A percentile compares a stretch with the other conserved stretches of the same genome.
These are phyloP conservation scores for Blepharisma japonicum DNA, from an alignment of 73 alveolate genomes.

Conservation along the genomic window DNA sequence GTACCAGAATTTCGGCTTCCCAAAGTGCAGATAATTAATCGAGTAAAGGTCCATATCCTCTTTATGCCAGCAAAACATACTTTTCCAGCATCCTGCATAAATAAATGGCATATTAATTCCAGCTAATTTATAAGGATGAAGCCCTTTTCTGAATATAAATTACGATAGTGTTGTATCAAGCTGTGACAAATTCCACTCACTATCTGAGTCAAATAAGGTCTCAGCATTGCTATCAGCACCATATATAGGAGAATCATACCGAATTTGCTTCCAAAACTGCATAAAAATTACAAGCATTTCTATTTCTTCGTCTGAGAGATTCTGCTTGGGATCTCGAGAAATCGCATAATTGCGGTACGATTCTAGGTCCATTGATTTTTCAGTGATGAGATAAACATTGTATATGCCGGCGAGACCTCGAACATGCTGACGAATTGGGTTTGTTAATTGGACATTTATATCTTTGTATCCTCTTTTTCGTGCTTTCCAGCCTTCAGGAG, in stretches of 20 bases:
- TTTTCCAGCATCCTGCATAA: constrained; percentile 82
- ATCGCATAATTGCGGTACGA: constrained; percentile 45
- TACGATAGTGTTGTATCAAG: constrained; percentile 48
- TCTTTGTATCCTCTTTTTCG: constrained; percentile 64
- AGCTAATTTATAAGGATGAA: constrained; percentile 45
- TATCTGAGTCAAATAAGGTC: constrained; percentile 59
- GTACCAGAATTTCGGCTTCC: constrained; percentile 85
- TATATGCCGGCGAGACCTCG: constrained; percentile 72
- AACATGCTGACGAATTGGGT: constrained; percentile 78
- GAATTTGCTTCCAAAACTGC: constrained; percentile 74
- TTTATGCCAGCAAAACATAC: constrained; percentile 90
- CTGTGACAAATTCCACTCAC: constrained; percentile 67
- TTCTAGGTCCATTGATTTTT: constrained; percentile 25
- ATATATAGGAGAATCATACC: constrained; percentile 78
- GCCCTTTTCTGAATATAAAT: constrained; percentile 44
- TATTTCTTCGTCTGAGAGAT: constrained; percentile 50
- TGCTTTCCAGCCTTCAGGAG: constrained; percentile 81
- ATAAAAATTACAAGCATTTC: constrained; percentile 58
- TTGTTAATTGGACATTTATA: constrained; percentile 39
- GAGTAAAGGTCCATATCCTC: constrained; percentile 83
- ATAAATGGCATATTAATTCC: constrained; percentile 80
- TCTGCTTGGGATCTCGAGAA: constrained; percentile 43
- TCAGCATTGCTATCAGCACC: constrained; percentile 75
- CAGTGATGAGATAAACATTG: constrained; percentile 37
- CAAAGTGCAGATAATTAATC: constrained; percentile 70